These are phyloP conservation scores for Gonapodya sp. DNA, from an alignment of 192 early-diverging fungal species.

Conservation along the genomic window DNA sequence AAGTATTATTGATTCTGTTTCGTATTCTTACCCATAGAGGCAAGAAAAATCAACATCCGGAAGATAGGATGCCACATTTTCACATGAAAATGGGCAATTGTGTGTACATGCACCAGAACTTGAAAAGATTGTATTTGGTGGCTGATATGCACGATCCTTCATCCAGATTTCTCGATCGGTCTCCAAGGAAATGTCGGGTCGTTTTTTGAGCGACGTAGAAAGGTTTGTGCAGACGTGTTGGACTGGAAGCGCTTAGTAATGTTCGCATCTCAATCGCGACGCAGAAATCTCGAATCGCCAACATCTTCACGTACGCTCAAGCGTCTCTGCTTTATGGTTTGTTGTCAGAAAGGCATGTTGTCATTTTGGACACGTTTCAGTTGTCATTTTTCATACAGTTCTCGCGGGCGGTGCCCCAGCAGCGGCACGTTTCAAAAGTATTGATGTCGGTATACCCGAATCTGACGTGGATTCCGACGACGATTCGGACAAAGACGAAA, in stretches of 20 bases:
- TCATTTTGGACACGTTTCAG: not conserved
- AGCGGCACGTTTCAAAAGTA: not conserved
- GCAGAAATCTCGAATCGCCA: conserved; percentile 38
- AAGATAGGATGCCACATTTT: conserved; percentile 31
- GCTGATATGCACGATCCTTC: not conserved
- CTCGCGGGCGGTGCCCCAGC: not conserved
- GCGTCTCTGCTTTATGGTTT: conserved; percentile 52
- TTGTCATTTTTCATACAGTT: not conserved
- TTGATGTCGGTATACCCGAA: not conserved
- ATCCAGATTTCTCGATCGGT: conserved; percentile 49
- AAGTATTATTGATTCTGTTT: not conserved
- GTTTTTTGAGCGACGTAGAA: conserved; percentile 58
- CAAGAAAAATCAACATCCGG: conserved; percentile 13
- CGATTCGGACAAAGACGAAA: not conserved
- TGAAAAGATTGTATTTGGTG: not conserved
- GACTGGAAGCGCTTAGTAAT: not conserved
- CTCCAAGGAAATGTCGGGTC: conserved; percentile 62
- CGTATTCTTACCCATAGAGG: not conserved
- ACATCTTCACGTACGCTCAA: conserved; percentile 53
- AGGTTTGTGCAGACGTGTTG: too few species aligned
- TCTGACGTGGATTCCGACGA: not conserved
- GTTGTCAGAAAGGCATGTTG: too few species aligned
- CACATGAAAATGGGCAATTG: conserved; percentile 57
- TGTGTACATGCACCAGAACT: not conserved
- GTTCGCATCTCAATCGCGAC: not conserved